Conservation (phyloP, 2,329 filamentous ascomycete species). For the Fusarium oligoseptatum region DNA sequence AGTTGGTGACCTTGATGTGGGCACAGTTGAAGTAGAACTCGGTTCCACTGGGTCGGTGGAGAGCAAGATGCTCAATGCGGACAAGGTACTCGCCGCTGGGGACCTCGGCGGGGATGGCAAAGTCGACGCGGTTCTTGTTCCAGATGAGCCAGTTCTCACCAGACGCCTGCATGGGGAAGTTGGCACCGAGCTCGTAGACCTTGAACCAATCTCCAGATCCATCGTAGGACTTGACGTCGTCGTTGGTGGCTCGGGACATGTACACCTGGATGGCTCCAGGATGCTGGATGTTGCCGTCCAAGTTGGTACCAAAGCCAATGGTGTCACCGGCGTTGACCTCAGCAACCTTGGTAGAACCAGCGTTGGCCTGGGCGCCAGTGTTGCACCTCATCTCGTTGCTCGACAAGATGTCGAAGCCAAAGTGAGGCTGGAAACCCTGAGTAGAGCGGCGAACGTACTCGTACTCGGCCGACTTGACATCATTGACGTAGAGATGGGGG, state of each 20-base stretch:
- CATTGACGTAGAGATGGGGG: neutral
- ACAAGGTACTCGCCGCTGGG: slow-evolving; percentile 16
- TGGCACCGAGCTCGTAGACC: slow-evolving; percentile 13
- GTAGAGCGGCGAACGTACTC: slow-evolving; percentile 3
- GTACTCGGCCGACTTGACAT: neutral
- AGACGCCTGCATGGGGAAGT: slow-evolving; percentile 4
- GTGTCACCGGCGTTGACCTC: neutral
- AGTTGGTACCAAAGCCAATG: neutral
- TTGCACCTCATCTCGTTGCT: slow-evolving; percentile 19
- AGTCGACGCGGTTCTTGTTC: slow-evolving; percentile 13
- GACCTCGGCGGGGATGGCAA: slow-evolving; percentile 6
- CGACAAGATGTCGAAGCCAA: slow-evolving; percentile 8
- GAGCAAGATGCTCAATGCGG: slow-evolving; percentile 15
- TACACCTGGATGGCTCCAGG: slow-evolving; percentile 16
- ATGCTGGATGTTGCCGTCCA: slow-evolving; percentile 4
- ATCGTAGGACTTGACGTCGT: slow-evolving; percentile 10
- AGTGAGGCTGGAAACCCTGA: slow-evolving; percentile 9
- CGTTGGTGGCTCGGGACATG: slow-evolving; percentile 10
- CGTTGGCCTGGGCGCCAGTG: slow-evolving; percentile 9
- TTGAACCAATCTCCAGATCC: slow-evolving; percentile 21
- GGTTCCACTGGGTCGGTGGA: slow-evolving; percentile 5
- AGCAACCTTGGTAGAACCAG: slow-evolving; percentile 4
- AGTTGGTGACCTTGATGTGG: slow-evolving; percentile 13
- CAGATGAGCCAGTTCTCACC: slow-evolving; percentile 11
- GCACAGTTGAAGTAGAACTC: slow-evolving; percentile 23